Evolutionary conservation across 2,329 filamentous ascomycete genomes (phyloP), one percentile per base, ranked within the genome.

Genomic region (Delphinella strobiligena): DNA sequence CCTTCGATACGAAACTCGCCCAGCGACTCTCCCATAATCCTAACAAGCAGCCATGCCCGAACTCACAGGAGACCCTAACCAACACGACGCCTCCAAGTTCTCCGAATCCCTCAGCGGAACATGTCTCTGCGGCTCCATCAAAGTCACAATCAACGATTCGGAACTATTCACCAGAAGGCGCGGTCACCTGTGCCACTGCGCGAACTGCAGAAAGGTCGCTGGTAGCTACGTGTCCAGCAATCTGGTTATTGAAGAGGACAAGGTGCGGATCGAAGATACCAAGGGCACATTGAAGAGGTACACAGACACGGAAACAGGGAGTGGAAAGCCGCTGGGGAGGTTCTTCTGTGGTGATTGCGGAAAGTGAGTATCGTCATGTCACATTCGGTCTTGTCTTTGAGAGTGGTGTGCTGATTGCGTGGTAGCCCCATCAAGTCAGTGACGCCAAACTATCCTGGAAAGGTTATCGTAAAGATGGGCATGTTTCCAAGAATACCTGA

Each of bases 161-260:
- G 63, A 69, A 14, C 61, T 71, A 16, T 71, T 70, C 50, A 58
- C 55, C 9, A 55, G 55, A 24, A 58, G 58, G 5, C 53, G 64
- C 19, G 67, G 68, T 2, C 63, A 68, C 46, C 51, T 71, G 5
- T 72, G 68, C 51, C 65, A 71, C 45, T 72, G 69, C 51, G 52
- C 56, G 24, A 73, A 71, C 44, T 72, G 68, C 52, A 62, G 67
- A 31, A 71, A 71, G 49, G 59, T 64, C 1, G 58, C 67, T 2
- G 67, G 68, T 34, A 62, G 60, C 4, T 62, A 60, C 38, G 58
- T 62, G 2, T 48, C 62, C 0, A 47, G 53, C 15, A 65, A 67
- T 43, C 46, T 67, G 11, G 51, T 57, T 4, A 64, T 68, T 16
- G 59, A 64, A 38, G 54, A 57, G 31, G 58, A 62, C 18, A 68